phyloP scores from a whole-genome alignment of 2,329 filamentous ascomycete species.

The Aspergillus glaucus region DNA sequence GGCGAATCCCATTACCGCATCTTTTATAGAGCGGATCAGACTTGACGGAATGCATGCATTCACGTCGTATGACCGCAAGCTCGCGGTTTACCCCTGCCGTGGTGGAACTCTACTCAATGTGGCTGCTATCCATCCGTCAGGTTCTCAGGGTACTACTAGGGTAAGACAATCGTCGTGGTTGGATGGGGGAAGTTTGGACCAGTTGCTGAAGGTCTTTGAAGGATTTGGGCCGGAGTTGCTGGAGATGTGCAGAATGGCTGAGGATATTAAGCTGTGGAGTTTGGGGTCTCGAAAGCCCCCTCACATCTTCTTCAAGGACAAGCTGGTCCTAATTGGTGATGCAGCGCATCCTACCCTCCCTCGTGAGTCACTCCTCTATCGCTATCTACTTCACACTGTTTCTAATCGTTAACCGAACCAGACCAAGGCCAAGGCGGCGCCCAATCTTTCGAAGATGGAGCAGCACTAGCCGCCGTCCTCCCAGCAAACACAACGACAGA shows the following conservation, averaged over 20 bases:
- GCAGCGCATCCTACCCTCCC: conserved; percentile 16
- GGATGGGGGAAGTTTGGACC: conserved; percentile 2
- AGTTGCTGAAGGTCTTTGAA: conserved; percentile 4
- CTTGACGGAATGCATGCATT: conserved; percentile 11
- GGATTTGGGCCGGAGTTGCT: conserved; percentile 7
- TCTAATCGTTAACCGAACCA: conserved; percentile 3
- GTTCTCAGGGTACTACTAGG: not conserved
- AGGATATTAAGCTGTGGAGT: conserved; percentile 16
- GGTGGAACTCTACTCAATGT: conserved; percentile 9
- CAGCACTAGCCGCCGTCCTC: conserved; percentile 26
- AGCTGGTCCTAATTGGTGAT: conserved; percentile 15
- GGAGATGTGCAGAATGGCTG: conserved; percentile 10
- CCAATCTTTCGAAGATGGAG: conserved; percentile 33
- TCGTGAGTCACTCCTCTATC: conserved; percentile 3
- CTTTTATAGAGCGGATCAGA: conserved; percentile 18
- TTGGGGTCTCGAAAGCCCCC: conserved; percentile 9
- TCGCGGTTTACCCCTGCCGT: conserved; percentile 22
- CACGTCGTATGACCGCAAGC: conserved; percentile 10
- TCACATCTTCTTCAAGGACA: conserved; percentile 10
- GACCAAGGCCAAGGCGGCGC: conserved; percentile 38
- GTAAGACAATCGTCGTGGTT: conserved; percentile 4
- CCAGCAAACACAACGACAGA: conserved; percentile 9
- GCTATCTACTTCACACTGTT: not conserved
- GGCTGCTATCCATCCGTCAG: conserved; percentile 8
- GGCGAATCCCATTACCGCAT: conserved; percentile 22